Evolutionary conservation across 2,329 filamentous ascomycete species (phyloP), one percentile per base, ranked within the genome.

Genomic region (Davidsoniella australis): DNA sequence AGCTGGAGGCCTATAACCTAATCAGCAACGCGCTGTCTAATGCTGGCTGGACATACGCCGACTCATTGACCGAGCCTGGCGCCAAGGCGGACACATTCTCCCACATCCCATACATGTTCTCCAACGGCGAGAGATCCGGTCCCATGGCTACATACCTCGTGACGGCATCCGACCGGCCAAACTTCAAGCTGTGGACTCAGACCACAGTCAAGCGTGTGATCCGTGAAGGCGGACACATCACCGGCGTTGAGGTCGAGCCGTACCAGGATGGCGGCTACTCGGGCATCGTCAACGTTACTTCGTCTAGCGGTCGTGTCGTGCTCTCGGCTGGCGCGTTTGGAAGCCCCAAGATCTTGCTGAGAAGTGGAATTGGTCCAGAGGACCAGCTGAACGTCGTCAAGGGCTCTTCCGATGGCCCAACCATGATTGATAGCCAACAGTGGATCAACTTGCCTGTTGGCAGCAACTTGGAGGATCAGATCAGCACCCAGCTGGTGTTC

Each of bases 61-160:
- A 84, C 20, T 70, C 71, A 10, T 81, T 82, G 57, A 57, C 68
- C 14, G 64, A 70, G 42, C 78, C 78, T 0, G 67, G 72, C 50
- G 60, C 71, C 59, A 85, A 85, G 71, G 78, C 82, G 63, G 68
- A 69, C 55, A 77, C 74, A 0, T 85, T 69, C 62, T 70, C 72
- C 41, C 73, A 76, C 61, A 75, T 76, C 20, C 71, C 76, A 23
- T 83, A 76, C 66, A 82, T 84, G 76, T 82, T 77, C 59, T 65
- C 67, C 5, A 64, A 77, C 42, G 80, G 78, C 47, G 76, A 82
- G 61, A 69, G 82, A 53, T 76, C 76, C 41, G 82, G 82, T 1
- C 81, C 82, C 10, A 67, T 85, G 59, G 76, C 76, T 7, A 83
- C 82, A 0, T 86, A 86, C 58, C 72, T 86, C 1, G 75, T 79